Base-by-base conservation (phyloP, 306 rosid species). In the Trifolium repens region DNA sequence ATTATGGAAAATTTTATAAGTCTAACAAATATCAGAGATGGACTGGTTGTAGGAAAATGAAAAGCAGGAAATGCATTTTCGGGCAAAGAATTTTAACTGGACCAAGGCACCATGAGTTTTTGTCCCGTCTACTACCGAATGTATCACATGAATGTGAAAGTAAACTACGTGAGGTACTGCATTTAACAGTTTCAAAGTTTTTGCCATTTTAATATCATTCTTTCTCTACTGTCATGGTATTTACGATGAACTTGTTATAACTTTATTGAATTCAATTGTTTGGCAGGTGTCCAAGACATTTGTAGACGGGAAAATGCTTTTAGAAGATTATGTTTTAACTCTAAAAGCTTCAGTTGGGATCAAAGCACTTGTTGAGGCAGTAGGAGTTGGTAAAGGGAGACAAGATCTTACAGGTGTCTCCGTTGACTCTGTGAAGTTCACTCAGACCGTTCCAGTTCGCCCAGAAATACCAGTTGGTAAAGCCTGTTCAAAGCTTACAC, bases 401-500 rank as follows among this genome's bases (percentile, higher is more conserved):
- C 82, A 83, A 74, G 98, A 94, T 78, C 94, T 94, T 50, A 94
- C 94, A 12, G 84, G 93, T 69, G 19, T 72, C n/a, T 17, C 77
- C 61, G 46, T 78, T 34, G 98, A 93, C 65, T 75, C 87, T 64
- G 24, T 80, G 9, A 91, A 84, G 80, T 67, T 89, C 78, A 85
- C 82, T 81, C 96, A 88, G 27, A 72, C 76, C 63, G 78, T n/a
- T 82, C 76, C 78, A 17, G 76, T 44, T 69, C 93, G 89, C 80
- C 91, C 85, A 10, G 97, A 94, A 86, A 90, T 94, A 43, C 98
- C 98, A 43, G 62, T 54, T 59, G 98, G 98, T 53, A 90, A 91
- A 82, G 97, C 93, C 9, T 91, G 96, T 70, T 84, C 97, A 16
- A 22, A 75, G 42, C 98, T 94, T 57, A 86, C 93, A 32, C 67